A percentile compares a stretch with the other conserved stretches of the same genome.
Conservation (phyloP, 2,329 filamentous ascomycete species). For the Hypoxylon sp. region DNA sequence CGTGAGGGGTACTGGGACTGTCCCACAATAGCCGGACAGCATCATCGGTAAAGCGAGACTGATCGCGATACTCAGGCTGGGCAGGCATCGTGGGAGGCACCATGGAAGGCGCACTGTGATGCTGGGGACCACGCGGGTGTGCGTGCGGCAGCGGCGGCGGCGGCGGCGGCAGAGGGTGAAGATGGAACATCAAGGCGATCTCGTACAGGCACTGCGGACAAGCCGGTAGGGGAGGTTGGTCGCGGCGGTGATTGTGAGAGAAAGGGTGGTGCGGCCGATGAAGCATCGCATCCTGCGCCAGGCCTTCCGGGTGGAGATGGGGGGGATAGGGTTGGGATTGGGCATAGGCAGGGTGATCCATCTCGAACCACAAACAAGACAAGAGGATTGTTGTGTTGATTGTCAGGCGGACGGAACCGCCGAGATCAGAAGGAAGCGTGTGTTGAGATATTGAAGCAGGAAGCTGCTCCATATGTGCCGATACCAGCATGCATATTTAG, state of each 20-base stretch:
- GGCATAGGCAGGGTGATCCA: neutral
- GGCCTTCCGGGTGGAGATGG: neutral
- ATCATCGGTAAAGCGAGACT: slow-evolving; percentile 10
- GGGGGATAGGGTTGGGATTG: slow-evolving; percentile 1
- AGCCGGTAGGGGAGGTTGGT: neutral
- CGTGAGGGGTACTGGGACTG: neutral
- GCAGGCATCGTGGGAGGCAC: neutral
- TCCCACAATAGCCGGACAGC: neutral
- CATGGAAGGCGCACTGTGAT: slow-evolving; percentile 1
- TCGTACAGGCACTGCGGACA: slow-evolving; percentile 7
- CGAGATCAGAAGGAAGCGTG: neutral
- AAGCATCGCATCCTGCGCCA: slow-evolving; percentile 21
- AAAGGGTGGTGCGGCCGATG: neutral
- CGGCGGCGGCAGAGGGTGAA: neutral
- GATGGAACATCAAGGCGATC: neutral
- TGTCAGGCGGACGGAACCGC: neutral
- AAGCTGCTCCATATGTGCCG: slow-evolving; percentile 9
- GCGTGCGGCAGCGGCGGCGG: no score
- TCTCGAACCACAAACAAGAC: neutral
- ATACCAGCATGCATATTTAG: slow-evolving; percentile 11
- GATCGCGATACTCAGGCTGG: slow-evolving; percentile 4
- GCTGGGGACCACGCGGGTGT: neutral
- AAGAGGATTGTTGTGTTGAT: neutral
- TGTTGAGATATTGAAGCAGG: slow-evolving; percentile 2
- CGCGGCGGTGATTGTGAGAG: neutral